Base-by-base conservation (phyloP, 176 grass and related monocot species). In the Musa acuminata region DNA sequence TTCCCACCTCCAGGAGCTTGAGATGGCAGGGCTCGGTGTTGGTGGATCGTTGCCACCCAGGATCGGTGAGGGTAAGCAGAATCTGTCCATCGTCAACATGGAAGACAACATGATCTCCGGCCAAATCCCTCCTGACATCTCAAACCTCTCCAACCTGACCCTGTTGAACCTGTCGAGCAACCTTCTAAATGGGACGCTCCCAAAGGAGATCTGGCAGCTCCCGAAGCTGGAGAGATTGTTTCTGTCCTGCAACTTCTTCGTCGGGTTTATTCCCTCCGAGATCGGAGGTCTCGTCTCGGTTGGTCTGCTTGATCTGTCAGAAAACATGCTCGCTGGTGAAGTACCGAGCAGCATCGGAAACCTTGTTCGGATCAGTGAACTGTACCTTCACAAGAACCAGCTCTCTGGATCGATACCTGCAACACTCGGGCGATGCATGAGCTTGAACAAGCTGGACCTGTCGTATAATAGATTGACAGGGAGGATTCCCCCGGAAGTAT, bases 91-190 rank as follows among this genome's bases (percentile, higher is more conserved):
- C 75, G 75, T 93, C 65, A 75, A 82, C 35, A 74, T 97, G 49
- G 90, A 89, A 49, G 49, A 82, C 14, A 98, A 98, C 68, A 12
- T 72, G 78, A 89, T 98, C 76, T 10, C 55, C 51, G 94, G 94
- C n/a, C 77, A 77, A 0, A 89, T 98, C 71, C 94, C 94, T 0
- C 62, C 54, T 1, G 69, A 76, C 76, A 85, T 98, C 0, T 85
- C 85, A 27, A 82, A 87, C 16, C 17, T 91, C 6, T 83, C 78
- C 49, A 98, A 85, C 72, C 78, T 98, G 59, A 82, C 78, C 14
- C 84, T 89, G 64, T 72, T 98, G 79, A 93, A 93, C 74, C 78
- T 98, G 74, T 93, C 90, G 0, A 84, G 84, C 85, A 98, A 98
- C 72, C 35, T 51, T 74, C 72, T 98, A 0, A 83, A 83, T 49